A percentile compares a stretch with the other conserved stretches of the same genome.
Conservation (phyloP, 805 yeast genomes). For the Candida chilensis region DNA sequence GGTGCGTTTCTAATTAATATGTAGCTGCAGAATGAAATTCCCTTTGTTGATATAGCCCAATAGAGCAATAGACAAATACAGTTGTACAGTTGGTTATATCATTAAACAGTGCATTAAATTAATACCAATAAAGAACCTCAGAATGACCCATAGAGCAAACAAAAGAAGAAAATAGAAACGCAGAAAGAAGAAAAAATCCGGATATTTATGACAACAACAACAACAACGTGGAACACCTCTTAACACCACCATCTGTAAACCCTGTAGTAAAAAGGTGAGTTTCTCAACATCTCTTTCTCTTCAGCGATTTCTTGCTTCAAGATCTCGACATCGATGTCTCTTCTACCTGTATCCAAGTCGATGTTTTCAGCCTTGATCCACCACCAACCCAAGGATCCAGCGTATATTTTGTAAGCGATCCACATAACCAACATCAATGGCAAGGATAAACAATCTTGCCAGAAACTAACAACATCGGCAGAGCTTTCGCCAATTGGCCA, state of each 20-base stretch:
- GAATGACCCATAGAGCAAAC: no score
- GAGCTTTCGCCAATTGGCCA: constrained; percentile 51
- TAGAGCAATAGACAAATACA: no score
- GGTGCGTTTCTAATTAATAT: no score
- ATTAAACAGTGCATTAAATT: no score
- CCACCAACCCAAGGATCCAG: constrained; percentile 9
- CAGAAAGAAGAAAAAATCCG: no score
- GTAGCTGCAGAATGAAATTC: no score
- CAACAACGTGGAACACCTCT: no score
- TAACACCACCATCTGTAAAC: constrained; percentile 21
- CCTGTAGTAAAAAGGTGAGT: constrained; percentile 16
- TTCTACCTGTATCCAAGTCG: constrained; percentile 35
- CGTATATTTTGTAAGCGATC: constrained; percentile 43
- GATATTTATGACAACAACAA: no score
- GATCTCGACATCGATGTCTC: constrained; percentile 21
- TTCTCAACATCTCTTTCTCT: constrained; percentile 15
- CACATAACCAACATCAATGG: constrained; percentile 54
- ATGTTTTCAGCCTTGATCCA: constrained; percentile 22
- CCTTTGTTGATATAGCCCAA: no score
- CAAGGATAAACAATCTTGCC: constrained; percentile 54
- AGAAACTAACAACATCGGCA: constrained; percentile 51
- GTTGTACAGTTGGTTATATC: no score
- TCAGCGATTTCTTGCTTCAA: constrained; percentile 32
- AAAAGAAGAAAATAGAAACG: no score
- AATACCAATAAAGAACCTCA: no score